Evolutionary conservation across 768 basidiomycete species (phyloP).

Genomic region (Lentinula edodes): DNA sequence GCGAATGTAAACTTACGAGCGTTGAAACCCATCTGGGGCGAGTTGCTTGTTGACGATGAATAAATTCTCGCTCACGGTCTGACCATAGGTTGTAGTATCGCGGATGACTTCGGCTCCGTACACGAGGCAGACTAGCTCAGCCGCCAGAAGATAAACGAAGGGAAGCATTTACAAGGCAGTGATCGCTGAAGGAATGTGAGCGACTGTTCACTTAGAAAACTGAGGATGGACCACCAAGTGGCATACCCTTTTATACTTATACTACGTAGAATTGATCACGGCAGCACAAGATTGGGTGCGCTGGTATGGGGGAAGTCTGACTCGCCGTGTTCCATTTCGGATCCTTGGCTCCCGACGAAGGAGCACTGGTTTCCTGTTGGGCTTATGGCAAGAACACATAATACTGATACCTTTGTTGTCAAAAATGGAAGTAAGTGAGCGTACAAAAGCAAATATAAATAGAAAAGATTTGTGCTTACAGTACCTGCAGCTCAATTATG

Average conservation of each 20-base stretch:
- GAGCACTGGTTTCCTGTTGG: background rate
- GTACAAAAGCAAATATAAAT: background rate
- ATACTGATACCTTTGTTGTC: background rate
- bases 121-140: background rate
- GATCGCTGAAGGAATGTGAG: background rate
- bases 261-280: background rate
- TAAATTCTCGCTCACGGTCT: background rate
- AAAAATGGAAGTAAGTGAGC: background rate
- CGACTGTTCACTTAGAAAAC: background rate
- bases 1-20: background rate
- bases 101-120: background rate
- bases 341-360: background rate
- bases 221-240: background rate
- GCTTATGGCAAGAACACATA: too few species aligned
- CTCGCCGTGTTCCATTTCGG: background rate
- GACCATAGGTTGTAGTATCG: background rate
- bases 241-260: background rate
- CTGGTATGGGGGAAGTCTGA: background rate
- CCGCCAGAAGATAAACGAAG: background rate
- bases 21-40: slow-evolving; percentile 1
- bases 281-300: background rate
- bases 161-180: background rate
- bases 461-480: background rate
- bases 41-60: background rate
- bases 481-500: background rate